Percentiles rank a stretch among this genome's conserved stretches.
Evolutionary conservation across 192 early-diverging fungal species (phyloP).

Genomic region (Entomortierella chlamydospora): DNA sequence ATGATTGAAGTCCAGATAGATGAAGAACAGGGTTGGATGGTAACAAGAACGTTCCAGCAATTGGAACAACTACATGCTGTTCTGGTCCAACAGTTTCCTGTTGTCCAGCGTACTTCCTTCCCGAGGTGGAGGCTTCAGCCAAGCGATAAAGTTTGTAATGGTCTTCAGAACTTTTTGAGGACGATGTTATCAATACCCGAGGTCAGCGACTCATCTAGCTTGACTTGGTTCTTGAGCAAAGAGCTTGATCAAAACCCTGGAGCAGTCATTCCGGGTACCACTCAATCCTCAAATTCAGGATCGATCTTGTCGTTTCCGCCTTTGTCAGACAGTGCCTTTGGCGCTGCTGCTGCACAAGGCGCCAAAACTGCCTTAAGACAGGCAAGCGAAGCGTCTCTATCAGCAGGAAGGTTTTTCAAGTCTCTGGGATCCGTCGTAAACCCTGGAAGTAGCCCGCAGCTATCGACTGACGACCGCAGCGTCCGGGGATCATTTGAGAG

Average conservation of each 20-base stretch:
- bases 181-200: slow-evolving; percentile 39
- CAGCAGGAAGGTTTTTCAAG: slow-evolving; percentile 51
- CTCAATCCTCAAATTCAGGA: not conserved
- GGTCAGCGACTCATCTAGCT: slow-evolving; percentile 16
- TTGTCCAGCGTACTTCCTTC: slow-evolving; percentile 38
- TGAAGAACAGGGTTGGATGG: slow-evolving; percentile 46
- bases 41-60: slow-evolving; percentile 46
- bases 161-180: slow-evolving; percentile 28
- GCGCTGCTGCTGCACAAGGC: slow-evolving; percentile 27
- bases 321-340: slow-evolving; percentile 19
- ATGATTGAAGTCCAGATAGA: slow-evolving; percentile 46
- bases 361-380: slow-evolving; percentile 41
- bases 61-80: slow-evolving; percentile 36
- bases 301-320: slow-evolving; percentile 8
- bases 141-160: slow-evolving; percentile 48
- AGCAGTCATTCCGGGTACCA: not conserved
- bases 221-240: slow-evolving; percentile 45
- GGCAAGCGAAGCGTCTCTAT: slow-evolving; percentile 43
- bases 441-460: slow-evolving; percentile 9
- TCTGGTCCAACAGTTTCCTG: slow-evolving; percentile 35
- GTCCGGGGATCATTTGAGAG: slow-evolving; percentile 40
- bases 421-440: slow-evolving; percentile 30
- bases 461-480: slow-evolving; percentile 5
- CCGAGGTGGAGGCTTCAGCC: slow-evolving; percentile 50
- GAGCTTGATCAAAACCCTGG: slow-evolving; percentile 31